These are phyloP conservation scores for Kitagawia praeruptora DNA, from an alignment of 129 eudicot species.

Conservation along the genomic window DNA sequence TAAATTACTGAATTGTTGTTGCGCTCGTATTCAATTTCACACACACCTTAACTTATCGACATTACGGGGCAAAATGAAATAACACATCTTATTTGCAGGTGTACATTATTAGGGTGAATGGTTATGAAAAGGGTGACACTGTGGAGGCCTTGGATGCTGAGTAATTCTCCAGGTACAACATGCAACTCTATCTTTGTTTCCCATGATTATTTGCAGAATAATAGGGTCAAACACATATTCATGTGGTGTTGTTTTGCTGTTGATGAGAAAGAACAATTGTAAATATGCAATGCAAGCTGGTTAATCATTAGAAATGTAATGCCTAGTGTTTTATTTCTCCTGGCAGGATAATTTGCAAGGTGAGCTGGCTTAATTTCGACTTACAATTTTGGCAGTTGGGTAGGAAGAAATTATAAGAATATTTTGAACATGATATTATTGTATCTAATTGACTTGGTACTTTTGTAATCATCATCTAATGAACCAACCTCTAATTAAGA, in stretches of 20 bases:
- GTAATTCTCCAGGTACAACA: conserved; percentile 15
- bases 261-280: background rate
- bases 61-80: background rate
- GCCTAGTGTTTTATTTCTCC: background rate
- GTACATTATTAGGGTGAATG: conserved; percentile 39
- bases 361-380: background rate
- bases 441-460: background rate
- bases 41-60: too few relatives aligned
- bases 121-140: conserved; percentile 22
- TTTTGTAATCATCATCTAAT: background rate
- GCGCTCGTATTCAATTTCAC: background rate
- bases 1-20: background rate
- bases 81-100: conserved; percentile 17
- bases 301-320: background rate
- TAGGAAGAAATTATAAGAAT: background rate
- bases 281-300: background rate
- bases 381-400: background rate
- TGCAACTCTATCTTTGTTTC: background rate
- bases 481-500: background rate
- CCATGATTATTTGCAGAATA: background rate
- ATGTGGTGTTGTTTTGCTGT: background rate
- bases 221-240: background rate
- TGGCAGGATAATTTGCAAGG: background rate
- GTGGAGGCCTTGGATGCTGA: conserved; percentile 17
- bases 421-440: background rate